Conservation (phyloP, 2,329 filamentous ascomycete species). For the Cladosporium sp. region DNA sequence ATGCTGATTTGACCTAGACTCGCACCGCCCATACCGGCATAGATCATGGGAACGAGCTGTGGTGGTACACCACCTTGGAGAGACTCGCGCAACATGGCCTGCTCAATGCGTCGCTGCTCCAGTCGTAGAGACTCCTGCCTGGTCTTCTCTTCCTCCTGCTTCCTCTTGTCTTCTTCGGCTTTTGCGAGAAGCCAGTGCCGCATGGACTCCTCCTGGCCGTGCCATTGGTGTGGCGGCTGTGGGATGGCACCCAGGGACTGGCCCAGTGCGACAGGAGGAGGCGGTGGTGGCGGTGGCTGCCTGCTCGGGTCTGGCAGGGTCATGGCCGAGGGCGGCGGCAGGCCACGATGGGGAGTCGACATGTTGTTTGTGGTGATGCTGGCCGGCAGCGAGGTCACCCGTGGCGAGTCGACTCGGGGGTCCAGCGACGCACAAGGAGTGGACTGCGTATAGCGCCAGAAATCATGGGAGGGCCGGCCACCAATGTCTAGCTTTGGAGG, state of each 20-base stretch:
- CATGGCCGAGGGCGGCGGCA: slow-evolving; percentile 57
- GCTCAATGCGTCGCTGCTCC: slow-evolving; percentile 56
- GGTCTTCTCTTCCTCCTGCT: slow-evolving; percentile 57
- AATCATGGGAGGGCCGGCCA: slow-evolving; percentile 52
- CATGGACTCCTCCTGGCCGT: slow-evolving; percentile 54
- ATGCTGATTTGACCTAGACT: slow-evolving; percentile 51
- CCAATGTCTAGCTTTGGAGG: slow-evolving; percentile 51
- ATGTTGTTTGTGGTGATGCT: slow-evolving; percentile 44
- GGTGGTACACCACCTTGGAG: slow-evolving; percentile 55
- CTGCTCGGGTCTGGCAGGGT: slow-evolving; percentile 52
- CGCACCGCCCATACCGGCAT: slow-evolving; percentile 54
- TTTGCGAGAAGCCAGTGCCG: slow-evolving; percentile 55
- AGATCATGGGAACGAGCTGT: slow-evolving; percentile 56
- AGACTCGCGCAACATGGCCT: slow-evolving; percentile 55
- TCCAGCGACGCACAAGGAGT: slow-evolving; percentile 18
- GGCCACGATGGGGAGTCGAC: slow-evolving; percentile 55
- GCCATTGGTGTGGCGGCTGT: slow-evolving; percentile 45
- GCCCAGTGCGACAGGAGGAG: slow-evolving; percentile 40
- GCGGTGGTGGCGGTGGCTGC: slow-evolving; percentile 30
- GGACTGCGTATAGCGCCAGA: slow-evolving; percentile 46
- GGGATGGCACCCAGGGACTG: slow-evolving; percentile 43
- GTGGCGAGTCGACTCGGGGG: slow-evolving; percentile 43
- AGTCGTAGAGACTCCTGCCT: slow-evolving; percentile 52
- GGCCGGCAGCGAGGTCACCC: slow-evolving; percentile 44
- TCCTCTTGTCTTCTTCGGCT: slow-evolving; percentile 54